Base-by-base conservation (phyloP, 352 stramenopile species). In the Pythium sp. region DNA sequence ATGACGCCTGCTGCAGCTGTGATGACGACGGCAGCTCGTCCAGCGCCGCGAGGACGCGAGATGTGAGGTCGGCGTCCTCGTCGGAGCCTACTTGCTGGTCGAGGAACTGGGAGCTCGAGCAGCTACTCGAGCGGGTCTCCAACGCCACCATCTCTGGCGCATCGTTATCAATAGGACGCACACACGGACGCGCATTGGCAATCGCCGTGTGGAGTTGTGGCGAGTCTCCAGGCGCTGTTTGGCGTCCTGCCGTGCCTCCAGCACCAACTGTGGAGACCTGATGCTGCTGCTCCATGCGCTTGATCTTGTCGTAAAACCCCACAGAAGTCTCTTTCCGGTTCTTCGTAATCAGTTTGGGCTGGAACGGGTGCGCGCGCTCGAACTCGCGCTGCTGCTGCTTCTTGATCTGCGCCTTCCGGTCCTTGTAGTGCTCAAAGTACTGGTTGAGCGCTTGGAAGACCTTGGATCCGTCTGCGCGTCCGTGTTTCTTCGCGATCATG, bases 391-490 rank as follows among this genome's bases (percentile, higher is more conserved):
- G 73, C 2, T 82, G 73, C 68, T 91, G 81, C 55, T 84, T 85
- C 47, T 68, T 65, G 15, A 74, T 69, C 58, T 89, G 75, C 58
- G 82, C 72, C 30, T 86, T 86, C 22, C 79, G 78, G 30, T 86
- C 73, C 14, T 80, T 73, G 65, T 94, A 93, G 64, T 91, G 84
- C 26, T 88, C 77, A 41, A 84, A 89, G 65, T 93, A 88, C 69
- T 92, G 82, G 36, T 90, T 87, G 9, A 94, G 75, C 7, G 80
- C 77, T 11, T 82, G 49, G 60, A 92, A 93, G 15, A 94, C 82
- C 64, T 84, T 90, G 32, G 82, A 72, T 1, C 73, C 71, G n/a
- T 86, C 65, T 7, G 74, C 73, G 11, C 85, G 82, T 2, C 82
- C 82, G 56, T 92, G 81, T 43, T 91, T 90, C 18, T 73, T 82